Percentiles rank a stretch among this genome's conserved stretches.
Conservation (phyloP, 1,284 basidiomycete species). For the Naganishia cerealis region DNA sequence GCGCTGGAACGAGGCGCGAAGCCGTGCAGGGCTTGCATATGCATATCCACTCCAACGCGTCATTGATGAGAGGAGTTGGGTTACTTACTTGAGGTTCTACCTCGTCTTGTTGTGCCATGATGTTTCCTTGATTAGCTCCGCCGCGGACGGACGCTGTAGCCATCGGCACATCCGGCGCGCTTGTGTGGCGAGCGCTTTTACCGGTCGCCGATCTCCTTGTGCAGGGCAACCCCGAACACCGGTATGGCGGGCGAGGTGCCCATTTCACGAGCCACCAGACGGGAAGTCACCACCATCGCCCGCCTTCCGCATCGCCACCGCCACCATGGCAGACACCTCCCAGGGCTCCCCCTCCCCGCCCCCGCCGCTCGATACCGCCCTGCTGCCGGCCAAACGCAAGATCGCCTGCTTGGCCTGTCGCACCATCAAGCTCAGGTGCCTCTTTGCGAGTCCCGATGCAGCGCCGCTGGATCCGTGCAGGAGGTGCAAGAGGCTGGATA, state of each 20-base stretch:
- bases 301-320: neutral
- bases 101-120: too few relatives aligned
- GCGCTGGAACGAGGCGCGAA: neutral
- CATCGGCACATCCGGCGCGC: neutral
- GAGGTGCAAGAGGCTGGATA: slow-evolving; percentile 27
- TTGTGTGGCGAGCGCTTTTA: neutral
- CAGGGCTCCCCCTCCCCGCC: neutral
- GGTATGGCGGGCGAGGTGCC: neutral
- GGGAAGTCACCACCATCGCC: too few relatives aligned
- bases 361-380: neutral
- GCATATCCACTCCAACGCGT: neutral
- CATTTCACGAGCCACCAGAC: neutral
- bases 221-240: neutral
- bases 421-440: slow-evolving; percentile 35
- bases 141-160: too few relatives aligned
- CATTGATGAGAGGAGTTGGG: too few relatives aligned
- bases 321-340: neutral
- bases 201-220: neutral
- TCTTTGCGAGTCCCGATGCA: slow-evolving; percentile 27
- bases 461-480: slow-evolving; percentile 33
- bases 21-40: neutral
- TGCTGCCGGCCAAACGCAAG: slow-evolving; percentile 29
- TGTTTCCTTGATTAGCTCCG: too few relatives aligned
- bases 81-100: too few relatives aligned
- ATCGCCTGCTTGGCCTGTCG: slow-evolving; percentile 34